Percentiles rank a stretch among this genome's conserved stretches.
phyloP scores from a whole-genome alignment of 1,139 yeast species.

The Hemisphaericaspora subhashii region DNA sequence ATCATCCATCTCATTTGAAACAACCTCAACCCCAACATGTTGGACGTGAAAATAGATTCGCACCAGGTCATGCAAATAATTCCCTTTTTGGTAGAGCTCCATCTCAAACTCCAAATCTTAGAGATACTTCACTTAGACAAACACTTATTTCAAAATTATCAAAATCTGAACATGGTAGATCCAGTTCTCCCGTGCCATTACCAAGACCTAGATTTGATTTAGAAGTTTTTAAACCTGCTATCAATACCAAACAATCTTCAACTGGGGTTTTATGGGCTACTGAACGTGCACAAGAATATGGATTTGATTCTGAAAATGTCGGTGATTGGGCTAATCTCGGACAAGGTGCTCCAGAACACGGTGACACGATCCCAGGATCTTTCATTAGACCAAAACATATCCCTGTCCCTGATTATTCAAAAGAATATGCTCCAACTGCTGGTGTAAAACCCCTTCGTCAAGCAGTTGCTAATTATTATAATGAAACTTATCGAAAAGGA shows the following conservation, averaged over 20 bases:
- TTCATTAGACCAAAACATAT: conserved; percentile 55
- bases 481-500: conserved; percentile 54
- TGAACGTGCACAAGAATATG: conserved; percentile 63
- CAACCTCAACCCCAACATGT: conserved; percentile 14
- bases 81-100: conserved; percentile 13
- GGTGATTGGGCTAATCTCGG: conserved; percentile 66
- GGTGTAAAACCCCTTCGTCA: conserved; percentile 59
- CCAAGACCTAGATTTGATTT: conserved; percentile 50
- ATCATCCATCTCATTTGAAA: not conserved
- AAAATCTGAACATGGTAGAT: conserved; percentile 36
- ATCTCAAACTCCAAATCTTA: conserved; percentile 15
- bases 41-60: conserved; percentile 18
- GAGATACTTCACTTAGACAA: conserved; percentile 15
- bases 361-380: conserved; percentile 61
- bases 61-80: conserved; percentile 8
- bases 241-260: conserved; percentile 61
- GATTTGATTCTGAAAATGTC: conserved; percentile 49
- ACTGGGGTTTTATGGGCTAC: conserved; percentile 75
- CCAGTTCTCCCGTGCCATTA: conserved; percentile 50
- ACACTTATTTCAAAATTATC: conserved; percentile 34
- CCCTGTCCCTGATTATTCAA: conserved; percentile 51
- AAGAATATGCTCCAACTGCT: conserved; percentile 68
- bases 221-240: conserved; percentile 56
- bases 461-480: conserved; percentile 63
- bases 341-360: conserved; percentile 73